Conservation (phyloP, 1,284 basidiomycete species). For the Irpex sp. region DNA sequence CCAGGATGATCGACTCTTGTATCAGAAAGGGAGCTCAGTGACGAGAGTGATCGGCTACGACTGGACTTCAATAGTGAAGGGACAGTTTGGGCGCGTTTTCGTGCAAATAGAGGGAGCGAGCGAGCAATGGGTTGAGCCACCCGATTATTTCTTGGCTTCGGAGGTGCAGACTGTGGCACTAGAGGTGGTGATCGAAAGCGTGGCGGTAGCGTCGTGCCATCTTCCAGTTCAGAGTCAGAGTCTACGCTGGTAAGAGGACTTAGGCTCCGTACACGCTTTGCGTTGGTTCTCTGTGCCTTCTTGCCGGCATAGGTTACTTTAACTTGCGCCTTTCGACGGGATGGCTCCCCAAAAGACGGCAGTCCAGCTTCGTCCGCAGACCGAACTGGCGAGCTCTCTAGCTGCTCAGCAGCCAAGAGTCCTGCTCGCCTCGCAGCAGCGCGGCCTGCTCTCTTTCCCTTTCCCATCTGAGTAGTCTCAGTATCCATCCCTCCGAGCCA, state of each 20-base stretch:
- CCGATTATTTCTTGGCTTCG: neutral
- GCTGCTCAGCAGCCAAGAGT: constrained; percentile 23
- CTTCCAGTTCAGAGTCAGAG: neutral
- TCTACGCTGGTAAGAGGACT: neutral
- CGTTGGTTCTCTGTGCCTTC: neutral
- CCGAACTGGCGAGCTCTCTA: constrained; percentile 21
- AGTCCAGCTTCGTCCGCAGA: constrained; percentile 17
- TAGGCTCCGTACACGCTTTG: neutral
- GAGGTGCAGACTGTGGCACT: neutral
- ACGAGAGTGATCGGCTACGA: neutral
- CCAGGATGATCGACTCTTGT: neutral
- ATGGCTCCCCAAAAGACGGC: constrained; percentile 21
- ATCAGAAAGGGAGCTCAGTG: neutral
- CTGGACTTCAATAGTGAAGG: neutral
- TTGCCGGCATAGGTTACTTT: constrained; percentile 5
- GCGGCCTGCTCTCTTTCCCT: constrained; percentile 12
- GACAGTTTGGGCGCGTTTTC: neutral
- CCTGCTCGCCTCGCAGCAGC: constrained; percentile 25
- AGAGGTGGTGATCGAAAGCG: neutral
- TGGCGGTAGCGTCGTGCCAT: neutral
- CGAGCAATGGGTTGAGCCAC: neutral
- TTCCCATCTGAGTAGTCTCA: neutral
- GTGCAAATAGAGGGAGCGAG: neutral
- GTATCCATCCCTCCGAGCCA: neutral
- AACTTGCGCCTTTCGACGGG: constrained; percentile 3